Base-by-base conservation (phyloP, 306 rosid genomes). In the Oxytropis ochrocephala region DNA sequence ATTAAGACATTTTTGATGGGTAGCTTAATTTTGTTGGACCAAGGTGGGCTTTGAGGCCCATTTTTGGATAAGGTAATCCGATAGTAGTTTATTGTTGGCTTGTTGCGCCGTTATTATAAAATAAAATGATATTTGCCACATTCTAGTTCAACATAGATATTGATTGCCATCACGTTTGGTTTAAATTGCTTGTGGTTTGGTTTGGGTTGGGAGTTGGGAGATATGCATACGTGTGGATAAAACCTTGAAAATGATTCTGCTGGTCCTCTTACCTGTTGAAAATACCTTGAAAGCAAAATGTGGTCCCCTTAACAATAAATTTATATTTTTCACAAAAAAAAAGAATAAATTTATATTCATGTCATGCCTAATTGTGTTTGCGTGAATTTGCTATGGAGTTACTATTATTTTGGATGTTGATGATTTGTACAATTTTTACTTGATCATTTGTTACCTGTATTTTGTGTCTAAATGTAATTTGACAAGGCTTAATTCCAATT, bases 31-130 rank as follows among this genome's bases (percentile, higher is more conserved):
- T 38, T 35, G 4, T 35, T 67, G 57, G 1, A 36, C 21, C 36
- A n/a, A 12, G 33, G 21, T 75, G 78, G 78, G 59, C 44, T 78
- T 62, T 39, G 77, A 80, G 80, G 62, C 76, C 65, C 81, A 50
- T 54, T 21, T 24, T 52, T 33, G 65, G 95, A 80, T 84, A 78
- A 77, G 79, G 79, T 55, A 57, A 67, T 82, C 76, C 67, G 1
- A 38, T n/a, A 21, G 3, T 10, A 32, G 59, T 53, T 7, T 30
- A 16, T 71, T n/a, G 8, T 42, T 41, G 17, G 27, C n/a, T 12
- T 48, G 43, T 21, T 47, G 76, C 30, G 54, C 33, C 35, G 64
- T 39, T 53, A 38, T 36, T 69, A n/a, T 44, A 58, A 58, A 65
- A 70, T 51, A 57, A 17, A 29, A 49, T 4, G 54, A 11, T 74